Conservation (phyloP, 768 basidiomycete genomes). For the Amanita molliuscula region DNA sequence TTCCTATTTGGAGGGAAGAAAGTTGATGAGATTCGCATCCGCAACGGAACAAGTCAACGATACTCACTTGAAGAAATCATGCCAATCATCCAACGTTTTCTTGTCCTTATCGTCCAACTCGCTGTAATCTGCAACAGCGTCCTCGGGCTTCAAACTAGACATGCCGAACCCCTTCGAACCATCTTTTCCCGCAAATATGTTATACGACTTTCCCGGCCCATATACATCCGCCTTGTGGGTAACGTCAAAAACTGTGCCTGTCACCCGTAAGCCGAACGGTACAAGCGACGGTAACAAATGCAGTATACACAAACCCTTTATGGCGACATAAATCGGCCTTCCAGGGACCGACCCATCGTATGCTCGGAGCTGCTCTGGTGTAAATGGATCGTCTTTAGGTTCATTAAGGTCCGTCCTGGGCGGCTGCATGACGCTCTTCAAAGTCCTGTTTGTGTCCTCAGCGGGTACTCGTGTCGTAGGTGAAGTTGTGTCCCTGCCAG, state of each 20-base stretch:
- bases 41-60: neutral
- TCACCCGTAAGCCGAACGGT: neutral
- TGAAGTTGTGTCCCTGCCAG: neutral
- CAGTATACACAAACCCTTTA: slow-evolving; percentile 55
- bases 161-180: slow-evolving; percentile 82
- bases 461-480: slow-evolving; percentile 12
- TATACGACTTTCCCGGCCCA: slow-evolving; percentile 69
- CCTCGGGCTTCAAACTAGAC: slow-evolving; percentile 77
- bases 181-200: slow-evolving; percentile 90
- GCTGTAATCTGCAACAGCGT: slow-evolving; percentile 86
- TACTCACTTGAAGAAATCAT: slow-evolving; percentile 76
- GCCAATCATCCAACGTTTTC: slow-evolving; percentile 86
- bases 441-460: slow-evolving; percentile 18
- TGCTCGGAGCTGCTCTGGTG: slow-evolving; percentile 51
- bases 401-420: slow-evolving; percentile 48
- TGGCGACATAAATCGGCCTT: slow-evolving; percentile 82
- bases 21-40: neutral
- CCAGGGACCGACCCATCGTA: slow-evolving; percentile 59
- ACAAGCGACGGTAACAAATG: neutral
- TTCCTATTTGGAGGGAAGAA: slow-evolving; percentile 33
- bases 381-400: slow-evolving; percentile 74
- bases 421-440: slow-evolving; percentile 66
- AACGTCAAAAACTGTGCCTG: slow-evolving; percentile 89
- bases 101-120: slow-evolving; percentile 56
- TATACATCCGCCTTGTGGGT: slow-evolving; percentile 80